phyloP scores from a whole-genome alignment of 2,329 filamentous ascomycete species.

The Pseudocercospora crystallina region DNA sequence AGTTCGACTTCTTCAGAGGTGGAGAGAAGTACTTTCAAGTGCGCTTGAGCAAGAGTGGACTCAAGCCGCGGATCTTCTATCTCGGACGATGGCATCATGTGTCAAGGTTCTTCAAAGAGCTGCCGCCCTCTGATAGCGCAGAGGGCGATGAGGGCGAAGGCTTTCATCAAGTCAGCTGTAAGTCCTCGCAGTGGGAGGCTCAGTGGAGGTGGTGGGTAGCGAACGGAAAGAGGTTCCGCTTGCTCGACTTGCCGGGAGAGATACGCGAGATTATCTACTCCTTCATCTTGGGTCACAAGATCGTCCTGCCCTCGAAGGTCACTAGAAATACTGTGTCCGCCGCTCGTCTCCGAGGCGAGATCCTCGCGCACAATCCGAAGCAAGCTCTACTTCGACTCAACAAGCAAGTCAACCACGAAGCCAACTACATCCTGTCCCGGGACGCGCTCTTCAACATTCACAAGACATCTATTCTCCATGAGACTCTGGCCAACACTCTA shows the following conservation, averaged over 20 bases:
- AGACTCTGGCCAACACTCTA: conserved; percentile 13
- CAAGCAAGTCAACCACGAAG: conserved; percentile 24
- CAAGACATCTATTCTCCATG: conserved; percentile 11
- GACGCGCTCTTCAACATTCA: conserved; percentile 23
- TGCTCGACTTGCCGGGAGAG: conserved; percentile 26
- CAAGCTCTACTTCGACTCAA: conserved; percentile 21
- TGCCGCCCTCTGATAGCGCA: no score
- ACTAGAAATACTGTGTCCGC: neutral
- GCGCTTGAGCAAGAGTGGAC: no score
- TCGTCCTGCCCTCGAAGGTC: no score
- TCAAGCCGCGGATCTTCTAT: no score
- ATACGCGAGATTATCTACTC: conserved; percentile 26
- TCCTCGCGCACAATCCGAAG: neutral
- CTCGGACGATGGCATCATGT: no score
- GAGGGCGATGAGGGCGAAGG: no score
- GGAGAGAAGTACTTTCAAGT: no score
- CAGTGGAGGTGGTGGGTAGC: conserved; percentile 17
- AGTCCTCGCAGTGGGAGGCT: conserved; percentile 3
- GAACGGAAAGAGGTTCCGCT: conserved; percentile 8
- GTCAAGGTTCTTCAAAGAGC: no score
- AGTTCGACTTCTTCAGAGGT: no score
- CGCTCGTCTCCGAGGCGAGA: neutral
- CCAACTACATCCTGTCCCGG: conserved; percentile 21
- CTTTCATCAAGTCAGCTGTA: no score
- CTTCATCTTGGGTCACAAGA: conserved; percentile 5